Evolutionary conservation across 305 asterid genomes (phyloP), one percentile per base, ranked within the genome.

Genomic region (Lippia alba): DNA sequence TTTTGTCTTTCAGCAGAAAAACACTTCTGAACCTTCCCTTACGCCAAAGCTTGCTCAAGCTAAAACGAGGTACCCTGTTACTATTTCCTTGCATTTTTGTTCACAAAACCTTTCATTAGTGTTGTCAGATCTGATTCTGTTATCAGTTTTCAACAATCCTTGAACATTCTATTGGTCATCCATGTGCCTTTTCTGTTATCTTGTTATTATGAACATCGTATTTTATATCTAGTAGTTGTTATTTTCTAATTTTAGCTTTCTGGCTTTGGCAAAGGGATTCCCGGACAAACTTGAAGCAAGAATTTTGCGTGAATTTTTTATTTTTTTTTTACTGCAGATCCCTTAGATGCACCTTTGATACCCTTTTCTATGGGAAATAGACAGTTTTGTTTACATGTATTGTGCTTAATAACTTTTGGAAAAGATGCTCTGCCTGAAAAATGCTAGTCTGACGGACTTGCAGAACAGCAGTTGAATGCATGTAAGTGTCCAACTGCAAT

Each of bases 1-100:
- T 49, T 92, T 94, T 74, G 99, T 94, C 76, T 94, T 94, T 87
- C 99, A 94, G 94, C 97, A 94, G 77, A 86, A 75, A 77, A 89
- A 92, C 55, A 72, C 96, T 73, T 87, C 96, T 71, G 96, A 90
- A 80, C 94, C 96, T 71, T 88, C 92, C 79, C 94, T 94, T 79
- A 92, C 97, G 6, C 93, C 97, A 50, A 94, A 83, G 85, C 92
- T 94, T 64, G 78, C 92, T 66, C 84, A 73, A 85, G 98, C 99
- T 67, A 88, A 74, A 73, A 77, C 73, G 64, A 90, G 97, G 99
- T 94, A 67, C 48, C 53, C 64, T 59, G 10, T 70, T 71, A 33
- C 19, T 40, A 50, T 8, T 59, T 59, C 19, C 54, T 70, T 65
- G 45, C 72, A 62, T 72, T 62, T 24, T 24, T 64, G 11, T 68